Evolutionary conservation across 352 stramenopile species (phyloP), one percentile per base, ranked within the genome.

Genomic region (Pythium brachiatum): DNA sequence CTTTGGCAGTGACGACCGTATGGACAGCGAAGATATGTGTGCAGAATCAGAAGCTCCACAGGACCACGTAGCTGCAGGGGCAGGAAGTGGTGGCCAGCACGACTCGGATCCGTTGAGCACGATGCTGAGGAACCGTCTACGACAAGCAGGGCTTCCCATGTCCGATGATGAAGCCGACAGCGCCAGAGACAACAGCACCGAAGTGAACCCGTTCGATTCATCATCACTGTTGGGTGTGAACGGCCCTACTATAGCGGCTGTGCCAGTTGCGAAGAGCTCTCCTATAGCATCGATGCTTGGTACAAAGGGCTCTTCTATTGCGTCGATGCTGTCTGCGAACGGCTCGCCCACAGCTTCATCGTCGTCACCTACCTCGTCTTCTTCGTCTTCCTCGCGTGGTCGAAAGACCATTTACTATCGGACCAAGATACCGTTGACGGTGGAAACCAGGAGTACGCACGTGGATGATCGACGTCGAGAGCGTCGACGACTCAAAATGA

Each of bases 371-470:
- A 16, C 21, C 81, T 29, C 58, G 31, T 44, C 27, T 1, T 29
- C 23, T 16, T 59, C 53, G 3, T 53, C 57, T 11, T 21, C 64
- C 7, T 54, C 51, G 32, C 20, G 38, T 5, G 6, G 48, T 57
- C 7, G 29, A 41, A 70, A 63, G 4, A 9, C 20, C 21, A 29
- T 57, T 2, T 63, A 87, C 23, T 74, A 87, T 50, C 78, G 77
- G 46, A 82, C 79, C 7, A 86, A 88, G 31, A 63, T 91, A 7
- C 82, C 82, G 15, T 60, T 91, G 38, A 46, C 78, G 63, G 74
- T 91, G 25, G 76, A 89, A 48, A 79, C 85, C 46, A 75, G 70
- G 0, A 86, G 76, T 66, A 75, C 73, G 13, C 81, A 50, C 31
- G 54, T 78, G 5, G 82, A 89, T 41, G 64, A 73, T n/a, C 70